Evolutionary conservation across 2,329 filamentous ascomycete species (phyloP), one percentile per base, ranked within the genome.

Genomic region (Drechslerella stenobrocha): DNA sequence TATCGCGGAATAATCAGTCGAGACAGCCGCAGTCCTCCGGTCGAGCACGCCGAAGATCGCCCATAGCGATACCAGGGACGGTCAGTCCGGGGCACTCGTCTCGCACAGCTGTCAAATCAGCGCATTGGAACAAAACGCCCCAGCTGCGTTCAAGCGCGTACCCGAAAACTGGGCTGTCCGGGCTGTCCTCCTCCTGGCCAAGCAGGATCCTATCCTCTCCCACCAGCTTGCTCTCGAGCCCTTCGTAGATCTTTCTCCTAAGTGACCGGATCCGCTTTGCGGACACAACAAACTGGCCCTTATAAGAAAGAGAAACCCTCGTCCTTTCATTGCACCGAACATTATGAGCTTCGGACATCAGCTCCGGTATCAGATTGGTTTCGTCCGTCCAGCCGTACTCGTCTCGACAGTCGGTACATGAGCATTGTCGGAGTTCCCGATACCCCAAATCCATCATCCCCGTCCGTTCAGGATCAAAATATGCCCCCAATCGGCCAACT

Each of bases 201-300:
- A 65, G 32, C 52, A 57, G 8, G 26, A 59, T 57, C 52, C 57
- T 65, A 22, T 70, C 52, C 7, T 70, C 69, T 22, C 70, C 71
- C 23, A 76, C 50, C 4, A 71, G 52, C 5, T 67, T 32, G 13
- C 65, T 66, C 23, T 79, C 63, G 11, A 67, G n/a, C 7, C 74
- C 72, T 26, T 77, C 69, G 59, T 77, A 79, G 13, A 77, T 69
- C 3, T 50, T 51, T 48, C 74, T 76, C 20, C 72, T 69, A 7
- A 75, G 74, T 1, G 74, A 77, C 1, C 78, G 73, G 3, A 81
- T 77, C 0, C 80, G 75, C 3, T 73, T 74, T 0, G 77, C 77
- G 0, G 78, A 79, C 1, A 76, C 78, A 34, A 80, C 73, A 70
- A 82, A 81, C 51, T 80, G 78, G 13, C 80, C 80, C 44, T 78